Evolutionary conservation across 257 asterid species (phyloP).

Genomic region (Penstemon newberryi): DNA sequence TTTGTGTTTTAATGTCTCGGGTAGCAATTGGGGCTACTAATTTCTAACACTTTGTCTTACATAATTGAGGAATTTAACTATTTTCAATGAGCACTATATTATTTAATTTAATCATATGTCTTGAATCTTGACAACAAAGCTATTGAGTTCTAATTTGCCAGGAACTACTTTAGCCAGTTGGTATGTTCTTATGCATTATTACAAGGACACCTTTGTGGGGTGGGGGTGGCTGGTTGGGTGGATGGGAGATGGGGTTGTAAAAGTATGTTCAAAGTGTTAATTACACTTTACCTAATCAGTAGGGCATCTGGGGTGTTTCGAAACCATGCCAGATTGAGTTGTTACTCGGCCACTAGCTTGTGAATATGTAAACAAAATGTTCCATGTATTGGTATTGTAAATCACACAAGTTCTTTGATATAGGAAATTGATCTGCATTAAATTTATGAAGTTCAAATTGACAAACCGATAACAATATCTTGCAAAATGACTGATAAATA

Average conservation of each 20-base stretch:
- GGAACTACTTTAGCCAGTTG: not conserved
- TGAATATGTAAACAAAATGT: no score
- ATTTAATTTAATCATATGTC: no score
- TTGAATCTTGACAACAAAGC: not conserved
- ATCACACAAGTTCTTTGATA: not conserved
- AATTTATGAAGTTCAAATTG: not conserved
- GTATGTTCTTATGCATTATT: no score
- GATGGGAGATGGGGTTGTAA: not conserved
- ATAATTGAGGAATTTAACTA: not conserved
- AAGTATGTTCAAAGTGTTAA: no score
- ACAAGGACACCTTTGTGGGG: not conserved
- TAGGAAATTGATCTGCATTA: not conserved
- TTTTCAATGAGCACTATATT: not conserved
- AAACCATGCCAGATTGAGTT: not conserved
- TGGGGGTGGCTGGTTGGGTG: not conserved
- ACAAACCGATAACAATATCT: not conserved
- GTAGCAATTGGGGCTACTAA: no score
- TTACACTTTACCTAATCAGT: not conserved
- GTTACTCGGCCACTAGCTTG: not conserved
- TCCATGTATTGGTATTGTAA: not conserved
- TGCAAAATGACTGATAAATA: not conserved
- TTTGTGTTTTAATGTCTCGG: no score
- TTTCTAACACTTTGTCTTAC: slow-evolving; percentile 1
- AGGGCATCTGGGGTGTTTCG: not conserved
- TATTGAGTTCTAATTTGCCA: not conserved